These are phyloP conservation scores for Anastatica hierochuntica DNA, from an alignment of 345 rosid genomes.

Conservation along the genomic window DNA sequence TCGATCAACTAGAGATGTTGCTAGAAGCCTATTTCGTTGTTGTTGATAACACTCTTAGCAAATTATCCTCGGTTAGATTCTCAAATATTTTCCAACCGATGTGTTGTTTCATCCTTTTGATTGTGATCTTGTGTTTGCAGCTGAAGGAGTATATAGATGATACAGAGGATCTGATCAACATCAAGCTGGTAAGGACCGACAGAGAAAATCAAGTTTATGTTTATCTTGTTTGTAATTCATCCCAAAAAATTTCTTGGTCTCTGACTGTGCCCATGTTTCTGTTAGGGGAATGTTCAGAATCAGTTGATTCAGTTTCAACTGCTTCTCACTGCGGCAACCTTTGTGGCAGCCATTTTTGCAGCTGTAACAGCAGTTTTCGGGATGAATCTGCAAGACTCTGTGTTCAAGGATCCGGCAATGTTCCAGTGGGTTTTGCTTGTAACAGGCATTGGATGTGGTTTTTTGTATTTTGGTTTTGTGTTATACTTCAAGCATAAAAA, in stretches of 20 bases:
- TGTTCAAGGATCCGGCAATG: constrained; percentile 52
- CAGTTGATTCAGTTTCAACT: constrained; percentile 86
- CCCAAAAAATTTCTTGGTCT: background rate
- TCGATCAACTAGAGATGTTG: constrained; percentile 91
- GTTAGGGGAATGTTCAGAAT: constrained; percentile 90
- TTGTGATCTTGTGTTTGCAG: constrained; percentile 34
- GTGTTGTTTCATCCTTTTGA: background rate
- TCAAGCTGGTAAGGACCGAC: constrained; percentile 55
- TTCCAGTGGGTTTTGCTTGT: constrained; percentile 70
- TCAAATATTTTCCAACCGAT: background rate
- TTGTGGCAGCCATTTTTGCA: constrained; percentile 73
- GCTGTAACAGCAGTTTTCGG: constrained; percentile 83
- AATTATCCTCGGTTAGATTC: constrained; percentile 62
- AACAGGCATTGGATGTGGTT: constrained; percentile 47
- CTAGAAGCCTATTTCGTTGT: constrained; percentile 84
- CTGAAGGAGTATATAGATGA: constrained; percentile 95
- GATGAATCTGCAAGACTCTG: constrained; percentile 64
- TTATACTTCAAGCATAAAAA: constrained; percentile 72
- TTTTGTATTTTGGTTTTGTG: constrained; percentile 51
- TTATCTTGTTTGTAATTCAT: background rate
- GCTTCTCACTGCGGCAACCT: constrained; percentile 92
- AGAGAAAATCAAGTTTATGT: background rate
- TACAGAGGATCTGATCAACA: constrained; percentile 92
- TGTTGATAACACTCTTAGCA: constrained; percentile 73
- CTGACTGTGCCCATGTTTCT: constrained; percentile 3